phyloP scores from a whole-genome alignment of 148 eudicot species.

The Selenicereus undatus region DNA sequence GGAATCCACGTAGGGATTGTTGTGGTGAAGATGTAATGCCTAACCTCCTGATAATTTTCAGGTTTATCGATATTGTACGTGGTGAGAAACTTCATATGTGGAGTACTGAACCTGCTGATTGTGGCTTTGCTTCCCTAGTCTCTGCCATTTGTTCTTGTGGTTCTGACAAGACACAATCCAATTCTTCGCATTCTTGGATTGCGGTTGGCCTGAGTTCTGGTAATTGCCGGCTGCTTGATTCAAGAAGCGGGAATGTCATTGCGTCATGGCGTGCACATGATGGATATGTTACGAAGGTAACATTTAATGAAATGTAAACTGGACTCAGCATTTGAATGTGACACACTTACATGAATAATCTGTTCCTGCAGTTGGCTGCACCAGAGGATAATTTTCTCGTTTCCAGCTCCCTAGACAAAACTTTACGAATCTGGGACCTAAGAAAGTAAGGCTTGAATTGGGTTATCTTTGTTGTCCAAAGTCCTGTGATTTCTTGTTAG shows the following conservation, averaged over 20 bases:
- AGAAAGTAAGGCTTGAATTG: slow-evolving; percentile 54
- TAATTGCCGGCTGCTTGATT: slow-evolving; percentile 72
- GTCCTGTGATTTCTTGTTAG: slow-evolving; percentile 6
- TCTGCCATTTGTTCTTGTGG: slow-evolving; percentile 88
- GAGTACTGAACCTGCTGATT: slow-evolving; percentile 63
- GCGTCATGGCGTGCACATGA: slow-evolving; percentile 96
- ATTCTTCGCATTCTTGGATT: slow-evolving; percentile 70
- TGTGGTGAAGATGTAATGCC: neutral
- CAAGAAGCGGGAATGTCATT: slow-evolving; percentile 82
- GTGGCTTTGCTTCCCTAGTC: slow-evolving; percentile 68
- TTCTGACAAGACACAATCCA: slow-evolving; percentile 44
- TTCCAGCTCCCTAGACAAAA: slow-evolving; percentile 88
- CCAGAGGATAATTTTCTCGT: slow-evolving; percentile 80
- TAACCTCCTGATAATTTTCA: slow-evolving; percentile 28
- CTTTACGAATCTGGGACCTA: slow-evolving; percentile 91
- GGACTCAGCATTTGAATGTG: neutral
- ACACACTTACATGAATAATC: slow-evolving; percentile 17
- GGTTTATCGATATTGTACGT: slow-evolving; percentile 71
- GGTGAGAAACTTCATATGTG: slow-evolving; percentile 90
- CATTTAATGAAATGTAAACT: slow-evolving; percentile 10
- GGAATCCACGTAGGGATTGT: neutral
- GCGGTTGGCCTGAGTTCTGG: slow-evolving; percentile 93
- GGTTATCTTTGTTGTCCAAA: neutral
- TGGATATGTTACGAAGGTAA: slow-evolving; percentile 92
- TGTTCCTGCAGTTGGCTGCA: slow-evolving; percentile 77